A percentile compares a stretch with the other conserved stretches of the same genome.
These are phyloP conservation scores for Verticillium longisporum DNA, from an alignment of 2,329 filamentous ascomycete genomes.

Conservation along the genomic window DNA sequence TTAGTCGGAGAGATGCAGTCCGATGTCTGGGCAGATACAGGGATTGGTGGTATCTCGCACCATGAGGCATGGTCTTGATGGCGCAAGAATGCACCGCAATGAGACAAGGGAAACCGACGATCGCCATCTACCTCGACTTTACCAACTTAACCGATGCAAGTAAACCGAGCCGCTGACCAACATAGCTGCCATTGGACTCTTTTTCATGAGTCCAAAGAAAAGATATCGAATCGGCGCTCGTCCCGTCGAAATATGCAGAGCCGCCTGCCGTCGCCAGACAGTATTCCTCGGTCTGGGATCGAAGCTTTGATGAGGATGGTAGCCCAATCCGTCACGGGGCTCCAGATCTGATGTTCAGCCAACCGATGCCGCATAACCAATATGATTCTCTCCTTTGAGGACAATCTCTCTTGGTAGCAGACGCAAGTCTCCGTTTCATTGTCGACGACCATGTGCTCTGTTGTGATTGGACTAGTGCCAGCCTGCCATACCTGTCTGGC, in stretches of 20 bases:
- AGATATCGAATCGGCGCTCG: background rate
- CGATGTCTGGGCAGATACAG: background rate
- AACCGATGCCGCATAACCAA: background rate
- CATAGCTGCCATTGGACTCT: too few relatives aligned
- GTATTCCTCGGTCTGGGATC: too few relatives aligned
- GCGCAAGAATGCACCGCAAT: background rate
- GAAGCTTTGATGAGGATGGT: background rate
- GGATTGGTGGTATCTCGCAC: background rate
- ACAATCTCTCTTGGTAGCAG: background rate
- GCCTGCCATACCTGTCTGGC: background rate
- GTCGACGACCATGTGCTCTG: background rate
- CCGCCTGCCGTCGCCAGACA: background rate
- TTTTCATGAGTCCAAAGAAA: background rate
- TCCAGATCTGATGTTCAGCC: background rate
- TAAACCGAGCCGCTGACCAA: too few relatives aligned
- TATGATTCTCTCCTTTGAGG: background rate
- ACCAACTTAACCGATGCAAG: background rate
- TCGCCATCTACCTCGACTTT: background rate
- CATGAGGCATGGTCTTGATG: background rate
- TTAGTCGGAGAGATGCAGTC: background rate
- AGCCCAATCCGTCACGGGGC: background rate
- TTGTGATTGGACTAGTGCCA: background rate
- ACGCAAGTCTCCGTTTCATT: background rate
- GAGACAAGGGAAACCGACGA: background rate
- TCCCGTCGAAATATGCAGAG: background rate